These are phyloP conservation scores for Flaveria trinervia DNA, from an alignment of 129 eudicot genomes.

Conservation along the genomic window DNA sequence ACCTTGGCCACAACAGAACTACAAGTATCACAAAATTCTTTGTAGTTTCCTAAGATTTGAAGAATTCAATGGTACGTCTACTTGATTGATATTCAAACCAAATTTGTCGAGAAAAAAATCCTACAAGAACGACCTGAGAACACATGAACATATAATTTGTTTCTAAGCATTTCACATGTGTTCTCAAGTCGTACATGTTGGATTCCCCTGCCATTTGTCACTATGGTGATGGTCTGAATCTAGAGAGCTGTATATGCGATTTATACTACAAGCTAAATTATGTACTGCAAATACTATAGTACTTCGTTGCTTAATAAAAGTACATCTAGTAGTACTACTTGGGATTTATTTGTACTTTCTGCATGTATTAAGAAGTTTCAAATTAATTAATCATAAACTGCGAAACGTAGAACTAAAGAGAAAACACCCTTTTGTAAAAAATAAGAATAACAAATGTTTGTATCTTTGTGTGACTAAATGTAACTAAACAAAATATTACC, in stretches of 20 bases:
- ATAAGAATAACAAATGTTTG: neutral
- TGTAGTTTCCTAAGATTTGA: neutral
- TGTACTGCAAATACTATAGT: neutral
- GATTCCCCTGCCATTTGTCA: neutral
- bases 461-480: neutral
- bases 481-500: no score
- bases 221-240: neutral
- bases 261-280: neutral
- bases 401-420: no score
- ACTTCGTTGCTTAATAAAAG: neutral
- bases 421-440: no score
- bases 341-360: neutral
- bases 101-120: conserved; percentile 1
- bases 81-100: neutral
- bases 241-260: neutral
- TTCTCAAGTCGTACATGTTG: neutral
- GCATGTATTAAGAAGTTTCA: neutral
- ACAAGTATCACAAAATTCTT: neutral
- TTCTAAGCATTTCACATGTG: neutral
- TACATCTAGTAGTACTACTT: neutral
- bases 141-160: neutral
- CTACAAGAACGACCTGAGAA: conserved; percentile 11
- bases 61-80: neutral
- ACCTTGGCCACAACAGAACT: no score
- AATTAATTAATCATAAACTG: neutral